Evolutionary conservation across 2,329 filamentous ascomycete genomes (phyloP).

Genomic region (Helotiales sp.): DNA sequence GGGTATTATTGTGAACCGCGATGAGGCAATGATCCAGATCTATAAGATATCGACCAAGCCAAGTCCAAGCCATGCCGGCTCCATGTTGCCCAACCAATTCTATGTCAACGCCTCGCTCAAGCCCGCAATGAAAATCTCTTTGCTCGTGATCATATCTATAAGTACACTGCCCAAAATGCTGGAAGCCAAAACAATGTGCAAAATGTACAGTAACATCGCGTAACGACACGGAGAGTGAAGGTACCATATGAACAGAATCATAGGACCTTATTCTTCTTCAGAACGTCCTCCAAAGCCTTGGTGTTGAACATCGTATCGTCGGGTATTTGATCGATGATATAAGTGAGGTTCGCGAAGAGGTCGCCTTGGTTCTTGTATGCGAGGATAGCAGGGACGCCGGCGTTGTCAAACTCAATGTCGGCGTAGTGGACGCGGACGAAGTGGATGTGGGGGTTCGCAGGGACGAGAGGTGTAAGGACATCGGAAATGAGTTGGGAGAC

Average conservation of each 20-base stretch:
- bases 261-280: conserved; percentile 51
- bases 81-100: neutral
- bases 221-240: neutral
- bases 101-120: neutral
- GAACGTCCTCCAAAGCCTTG: conserved; percentile 51
- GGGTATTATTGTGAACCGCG: neutral
- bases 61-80: neutral
- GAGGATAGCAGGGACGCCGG: conserved; percentile 82
- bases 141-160: neutral
- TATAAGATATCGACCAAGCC: neutral
- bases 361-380: conserved; percentile 87
- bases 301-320: conserved; percentile 61
- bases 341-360: conserved; percentile 85
- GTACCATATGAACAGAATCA: neutral
- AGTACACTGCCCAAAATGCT: neutral
- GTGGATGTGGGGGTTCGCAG: conserved; percentile 67
- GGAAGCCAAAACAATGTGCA: neutral
- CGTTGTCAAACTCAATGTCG: conserved; percentile 91
- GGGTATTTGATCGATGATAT: conserved; percentile 83
- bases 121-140: neutral
- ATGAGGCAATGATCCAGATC: neutral
- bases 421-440: conserved; percentile 91
- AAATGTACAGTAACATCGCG: neutral
- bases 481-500: conserved; percentile 78
- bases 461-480: conserved; percentile 74